Base-by-base conservation (phyloP, 2,329 filamentous ascomycete genomes). In the Trichoderma breve region DNA sequence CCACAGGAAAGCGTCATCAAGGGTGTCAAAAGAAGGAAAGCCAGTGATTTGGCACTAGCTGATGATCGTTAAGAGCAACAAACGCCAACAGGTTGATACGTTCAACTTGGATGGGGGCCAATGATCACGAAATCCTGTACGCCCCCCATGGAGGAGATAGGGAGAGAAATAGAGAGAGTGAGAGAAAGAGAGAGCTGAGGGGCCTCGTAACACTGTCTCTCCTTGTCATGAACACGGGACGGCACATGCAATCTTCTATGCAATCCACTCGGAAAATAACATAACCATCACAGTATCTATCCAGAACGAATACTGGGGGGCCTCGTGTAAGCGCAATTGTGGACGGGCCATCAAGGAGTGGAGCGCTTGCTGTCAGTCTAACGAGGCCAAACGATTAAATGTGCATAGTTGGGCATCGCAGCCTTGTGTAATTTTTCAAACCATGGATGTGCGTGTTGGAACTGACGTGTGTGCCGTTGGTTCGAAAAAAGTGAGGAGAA, bases 351-450 rank as follows among this genome's bases (percentile, higher is more conserved):
- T 57, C 34, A 32, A 58, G 47, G 55, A 63, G 68, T 71, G 68
- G 68, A 71, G 58, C 47, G 68, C 34, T 43, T 57, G 68, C 51
- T 71, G 68, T 55, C 61, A 63, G 68, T 69, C 67, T 62, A 70
- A 70, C 34, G 57, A 62, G 36, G 30, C 67, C 57, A 70, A 53
- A 51, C 55, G 36, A 70, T 53, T 21, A 53, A 53, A 62, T 18
- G 57, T 70, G 61, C 68, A 71, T 63, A 63, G 68, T 64, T 71
- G 58, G 68, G 68, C 68, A 71, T 71, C 47, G 58, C 32, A 71
- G 61, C 68, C 58, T 71, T 64, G 61, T 63, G 58, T 61, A 55
- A 43, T 71, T 71, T 71, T 63, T 47, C 24, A 7, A n/a, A 26
- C 24, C 58, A n/a, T 63, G 58, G 55, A 47, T 24, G 47, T 51